Percentiles rank a stretch among this genome's conserved stretches.
Evolutionary conservation across 441 rosid species (phyloP).

Genomic region (California macrophylla): DNA sequence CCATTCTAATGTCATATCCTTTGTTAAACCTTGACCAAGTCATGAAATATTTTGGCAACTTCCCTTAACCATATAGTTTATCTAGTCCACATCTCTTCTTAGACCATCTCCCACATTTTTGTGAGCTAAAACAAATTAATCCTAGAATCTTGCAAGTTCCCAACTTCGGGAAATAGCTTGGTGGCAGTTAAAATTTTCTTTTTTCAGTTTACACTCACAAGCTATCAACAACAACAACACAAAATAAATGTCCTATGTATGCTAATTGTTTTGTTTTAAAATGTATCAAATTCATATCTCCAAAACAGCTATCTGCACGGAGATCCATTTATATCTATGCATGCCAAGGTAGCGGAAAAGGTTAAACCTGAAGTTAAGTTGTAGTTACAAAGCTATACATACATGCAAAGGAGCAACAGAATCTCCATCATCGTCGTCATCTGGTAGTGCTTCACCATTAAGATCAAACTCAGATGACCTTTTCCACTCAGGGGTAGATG

Average conservation of each 20-base stretch:
- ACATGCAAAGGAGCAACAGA: slow-evolving; percentile 54
- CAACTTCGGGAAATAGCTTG: not conserved
- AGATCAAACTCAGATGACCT: slow-evolving; percentile 88
- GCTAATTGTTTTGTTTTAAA: not conserved
- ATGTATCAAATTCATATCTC: not conserved
- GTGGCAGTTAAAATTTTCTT: not conserved
- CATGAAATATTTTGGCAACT: not conserved
- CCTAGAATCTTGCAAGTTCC: not conserved
- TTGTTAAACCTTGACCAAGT: not conserved
- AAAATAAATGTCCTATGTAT: not conserved
- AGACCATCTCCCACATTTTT: not conserved
- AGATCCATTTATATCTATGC: not conserved
- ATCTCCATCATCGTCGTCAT: slow-evolving; percentile 74
- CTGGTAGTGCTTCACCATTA: slow-evolving; percentile 93
- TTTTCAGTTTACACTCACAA: not conserved
- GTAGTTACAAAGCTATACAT: slow-evolving; percentile 25
- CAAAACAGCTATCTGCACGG: not conserved
- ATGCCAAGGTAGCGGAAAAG: not conserved
- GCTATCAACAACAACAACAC: not conserved
- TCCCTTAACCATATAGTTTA: not conserved
- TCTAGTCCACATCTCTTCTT: not conserved
- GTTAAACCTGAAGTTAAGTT: slow-evolving; percentile 3
- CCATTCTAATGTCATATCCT: not conserved
- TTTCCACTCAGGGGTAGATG: slow-evolving; percentile 96
- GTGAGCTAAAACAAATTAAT: not conserved